phyloP scores from a whole-genome alignment of 192 early-diverging fungal genomes.

The Thoreauomyces humboldtii region DNA sequence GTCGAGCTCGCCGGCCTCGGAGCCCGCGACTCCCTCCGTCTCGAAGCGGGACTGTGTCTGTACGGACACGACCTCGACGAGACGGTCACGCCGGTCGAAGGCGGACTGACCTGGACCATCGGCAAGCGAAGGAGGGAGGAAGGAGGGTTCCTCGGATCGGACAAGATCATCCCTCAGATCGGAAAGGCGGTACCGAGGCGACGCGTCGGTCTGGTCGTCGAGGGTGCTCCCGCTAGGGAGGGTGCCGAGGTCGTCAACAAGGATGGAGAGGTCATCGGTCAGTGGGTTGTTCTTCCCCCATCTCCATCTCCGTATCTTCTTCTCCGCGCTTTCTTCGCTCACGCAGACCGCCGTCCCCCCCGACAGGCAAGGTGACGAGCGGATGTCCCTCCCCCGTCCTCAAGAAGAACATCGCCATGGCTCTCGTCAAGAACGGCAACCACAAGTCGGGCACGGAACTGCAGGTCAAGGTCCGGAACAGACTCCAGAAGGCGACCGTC shows the following conservation, averaged over 20 bases:
- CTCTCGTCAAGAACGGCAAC: conserved; percentile 82
- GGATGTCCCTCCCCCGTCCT: conserved; percentile 88
- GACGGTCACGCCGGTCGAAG: conserved; percentile 89
- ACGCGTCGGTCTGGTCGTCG: conserved; percentile 84
- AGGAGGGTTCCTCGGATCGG: conserved; percentile 90
- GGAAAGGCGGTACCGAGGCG: conserved; percentile 66
- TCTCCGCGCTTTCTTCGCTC: conserved; percentile 62
- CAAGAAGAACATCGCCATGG: conserved; percentile 98
- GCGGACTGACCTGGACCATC: conserved; percentile 92
- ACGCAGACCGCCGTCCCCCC: conserved; percentile 29
- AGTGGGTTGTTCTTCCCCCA: background rate
- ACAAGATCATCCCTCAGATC: conserved; percentile 82
- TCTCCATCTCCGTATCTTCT: background rate
- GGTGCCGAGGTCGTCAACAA: conserved; percentile 31
- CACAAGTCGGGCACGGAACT: conserved; percentile 92
- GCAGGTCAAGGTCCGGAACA: conserved; percentile 85
- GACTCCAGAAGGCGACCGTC: conserved; percentile 76
- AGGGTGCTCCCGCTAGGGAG: conserved; percentile 90
- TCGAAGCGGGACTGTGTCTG: conserved; percentile 96
- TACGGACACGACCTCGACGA: conserved; percentile 97
- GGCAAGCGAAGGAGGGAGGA: conserved; percentile 81
- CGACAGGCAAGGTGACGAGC: conserved; percentile 84
- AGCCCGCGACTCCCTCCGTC: conserved; percentile 88
- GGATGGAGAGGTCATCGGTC: conserved; percentile 33
- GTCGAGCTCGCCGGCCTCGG: conserved; percentile 93